Evolutionary conservation across 306 rosid genomes (phyloP).

Genomic region (Boehmeria nivea): DNA sequence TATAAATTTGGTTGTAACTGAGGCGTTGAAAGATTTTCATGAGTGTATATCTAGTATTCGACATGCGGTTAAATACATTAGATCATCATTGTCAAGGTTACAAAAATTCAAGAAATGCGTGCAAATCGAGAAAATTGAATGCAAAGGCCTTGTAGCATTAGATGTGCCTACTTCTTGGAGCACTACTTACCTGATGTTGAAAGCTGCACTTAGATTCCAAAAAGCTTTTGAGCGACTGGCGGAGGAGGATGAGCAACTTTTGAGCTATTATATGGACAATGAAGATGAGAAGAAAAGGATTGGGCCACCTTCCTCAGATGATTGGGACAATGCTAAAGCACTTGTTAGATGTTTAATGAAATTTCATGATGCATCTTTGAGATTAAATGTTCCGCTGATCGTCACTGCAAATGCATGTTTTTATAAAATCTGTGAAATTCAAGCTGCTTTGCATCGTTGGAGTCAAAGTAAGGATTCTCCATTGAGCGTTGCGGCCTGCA

Average conservation of each 20-base stretch:
- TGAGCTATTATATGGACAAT: neutral
- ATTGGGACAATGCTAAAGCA: neutral
- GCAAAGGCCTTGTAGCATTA: neutral
- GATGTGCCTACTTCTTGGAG: conserved; percentile 3
- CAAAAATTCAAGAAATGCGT: neutral
- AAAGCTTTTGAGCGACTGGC: neutral
- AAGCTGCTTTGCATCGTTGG: too few relatives aligned
- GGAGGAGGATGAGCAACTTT: neutral
- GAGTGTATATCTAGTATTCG: too few relatives aligned
- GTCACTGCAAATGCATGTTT: too few relatives aligned
- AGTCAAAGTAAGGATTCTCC: too few relatives aligned
- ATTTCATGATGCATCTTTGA: neutral
- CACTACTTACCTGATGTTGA: neutral
- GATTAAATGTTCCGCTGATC: too few relatives aligned
- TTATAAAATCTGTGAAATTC: too few relatives aligned
- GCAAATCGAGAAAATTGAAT: neutral
- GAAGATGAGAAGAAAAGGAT: neutral
- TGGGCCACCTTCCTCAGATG: neutral
- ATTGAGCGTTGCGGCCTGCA: too few relatives aligned
- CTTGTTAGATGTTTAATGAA: neutral
- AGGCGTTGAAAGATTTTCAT: too few relatives aligned
- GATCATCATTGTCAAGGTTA: neutral
- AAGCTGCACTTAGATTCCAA: neutral
- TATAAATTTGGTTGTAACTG: too few relatives aligned
- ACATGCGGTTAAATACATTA: too few relatives aligned